phyloP scores from a whole-genome alignment of 2,329 filamentous ascomycete genomes.

The Neopestalotiopsis sp. region DNA sequence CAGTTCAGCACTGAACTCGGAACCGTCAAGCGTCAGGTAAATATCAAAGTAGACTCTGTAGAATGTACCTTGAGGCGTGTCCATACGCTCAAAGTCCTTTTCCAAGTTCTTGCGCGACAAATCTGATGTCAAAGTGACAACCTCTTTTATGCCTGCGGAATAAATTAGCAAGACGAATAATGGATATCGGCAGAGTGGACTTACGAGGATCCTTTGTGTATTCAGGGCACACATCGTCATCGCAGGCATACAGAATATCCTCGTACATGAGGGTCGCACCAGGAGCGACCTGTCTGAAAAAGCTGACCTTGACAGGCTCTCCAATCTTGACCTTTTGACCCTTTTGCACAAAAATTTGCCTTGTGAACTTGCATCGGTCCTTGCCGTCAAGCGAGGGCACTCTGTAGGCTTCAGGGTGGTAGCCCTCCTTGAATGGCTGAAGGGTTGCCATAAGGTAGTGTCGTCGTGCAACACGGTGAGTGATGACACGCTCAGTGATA shows the following conservation, averaged over 20 bases:
- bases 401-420: constrained; percentile 97
- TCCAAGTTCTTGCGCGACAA: constrained; percentile 97
- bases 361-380: constrained; percentile 97
- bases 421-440: constrained; percentile 98
- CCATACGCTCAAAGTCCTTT: constrained; percentile 99
- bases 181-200: constrained; percentile 46
- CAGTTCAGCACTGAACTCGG: constrained; percentile 96
- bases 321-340: constrained; percentile 99
- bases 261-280: constrained; percentile 99
- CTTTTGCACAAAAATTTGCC: constrained; percentile 98
- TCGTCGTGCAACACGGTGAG: constrained; percentile 92
- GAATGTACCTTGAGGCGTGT: constrained; percentile 95
- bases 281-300: constrained; percentile 96
- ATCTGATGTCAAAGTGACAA: constrained; percentile 96
- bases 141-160: constrained; percentile 89
- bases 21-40: constrained; percentile 94
- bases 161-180: constrained; percentile 33
- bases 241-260: constrained; percentile 95
- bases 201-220: constrained; percentile 99
- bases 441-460: constrained; percentile 99
- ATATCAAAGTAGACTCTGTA: constrained; percentile 83
- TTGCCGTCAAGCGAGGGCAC: constrained; percentile 96
- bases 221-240: constrained; percentile 96
- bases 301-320: constrained; percentile 97
- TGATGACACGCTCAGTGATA: constrained; percentile 96